phyloP scores from a whole-genome alignment of 805 yeast genomes.

The Cyberlindnera bimundalis region DNA sequence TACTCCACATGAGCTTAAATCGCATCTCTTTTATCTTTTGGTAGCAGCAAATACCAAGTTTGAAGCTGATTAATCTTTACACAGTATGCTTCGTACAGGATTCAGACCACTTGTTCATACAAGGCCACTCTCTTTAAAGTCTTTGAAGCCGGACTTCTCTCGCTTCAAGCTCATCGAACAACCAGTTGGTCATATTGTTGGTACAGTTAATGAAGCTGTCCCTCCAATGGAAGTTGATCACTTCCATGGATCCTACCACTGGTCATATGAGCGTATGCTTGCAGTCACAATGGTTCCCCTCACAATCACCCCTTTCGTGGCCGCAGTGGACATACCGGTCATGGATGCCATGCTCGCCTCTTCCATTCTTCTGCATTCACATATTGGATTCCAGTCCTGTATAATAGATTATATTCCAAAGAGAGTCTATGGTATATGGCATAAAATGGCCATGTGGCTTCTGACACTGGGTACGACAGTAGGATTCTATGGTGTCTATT shows the following conservation, averaged over 20 bases:
- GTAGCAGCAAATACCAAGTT: too few relatives aligned
- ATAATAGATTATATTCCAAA: constrained; percentile 85
- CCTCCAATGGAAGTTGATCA: constrained; percentile 55
- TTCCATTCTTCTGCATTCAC: constrained; percentile 57
- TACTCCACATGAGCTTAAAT: too few relatives aligned
- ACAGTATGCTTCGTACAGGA: constrained; percentile 9
- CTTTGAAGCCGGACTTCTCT: constrained; percentile 28
- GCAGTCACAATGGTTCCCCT: constrained; percentile 64
- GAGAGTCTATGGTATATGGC: constrained; percentile 79
- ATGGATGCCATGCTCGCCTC: constrained; percentile 57
- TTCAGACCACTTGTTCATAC: constrained; percentile 9
- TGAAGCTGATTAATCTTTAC: neutral
- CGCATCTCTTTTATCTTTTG: too few relatives aligned
- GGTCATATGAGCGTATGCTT: constrained; percentile 66
- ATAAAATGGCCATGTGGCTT: constrained; percentile 62
- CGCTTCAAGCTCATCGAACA: constrained; percentile 51
- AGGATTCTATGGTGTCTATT: constrained; percentile 76
- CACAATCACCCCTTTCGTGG: constrained; percentile 54
- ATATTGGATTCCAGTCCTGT: constrained; percentile 73
- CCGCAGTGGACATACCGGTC: constrained; percentile 45
- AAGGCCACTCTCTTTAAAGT: constrained; percentile 6
- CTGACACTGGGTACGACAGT: constrained; percentile 70
- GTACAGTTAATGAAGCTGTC: constrained; percentile 70
- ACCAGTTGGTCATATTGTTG: constrained; percentile 72
- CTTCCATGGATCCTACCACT: constrained; percentile 67